Conservation (phyloP, 1,139 yeast species). For the Casaregolazyma lundiana region DNA sequence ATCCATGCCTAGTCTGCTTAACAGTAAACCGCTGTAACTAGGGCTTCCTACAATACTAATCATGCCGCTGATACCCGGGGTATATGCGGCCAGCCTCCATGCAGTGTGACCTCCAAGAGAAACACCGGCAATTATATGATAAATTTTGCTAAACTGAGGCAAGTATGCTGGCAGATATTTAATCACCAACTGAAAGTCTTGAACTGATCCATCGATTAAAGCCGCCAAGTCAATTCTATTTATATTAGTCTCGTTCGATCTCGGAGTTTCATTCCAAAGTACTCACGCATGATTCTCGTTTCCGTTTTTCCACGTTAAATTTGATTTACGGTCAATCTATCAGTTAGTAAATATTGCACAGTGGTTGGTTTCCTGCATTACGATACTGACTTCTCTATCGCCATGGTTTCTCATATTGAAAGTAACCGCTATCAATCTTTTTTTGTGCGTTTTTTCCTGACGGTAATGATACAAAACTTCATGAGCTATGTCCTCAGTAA, state of each 20-base stretch:
- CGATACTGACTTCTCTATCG: constrained; percentile 37
- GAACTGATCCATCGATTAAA: constrained; percentile 46
- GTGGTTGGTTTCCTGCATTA: constrained; percentile 40
- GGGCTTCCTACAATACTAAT: constrained; percentile 18
- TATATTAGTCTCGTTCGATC: constrained; percentile 45
- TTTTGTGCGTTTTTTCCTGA: constrained; percentile 3
- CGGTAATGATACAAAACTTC: constrained; percentile 17
- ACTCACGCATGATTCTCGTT: neutral
- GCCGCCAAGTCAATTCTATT: constrained; percentile 56
- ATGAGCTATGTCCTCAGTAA: constrained; percentile 21
- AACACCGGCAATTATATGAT: constrained; percentile 17
- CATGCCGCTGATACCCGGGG: constrained; percentile 10
- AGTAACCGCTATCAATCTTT: constrained; percentile 40
- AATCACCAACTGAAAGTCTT: constrained; percentile 46
- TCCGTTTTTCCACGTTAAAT: neutral
- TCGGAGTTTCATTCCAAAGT: neutral
- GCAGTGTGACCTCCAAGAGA: constrained; percentile 22
- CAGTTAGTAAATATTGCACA: neutral
- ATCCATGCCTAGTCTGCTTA: constrained; percentile 14
- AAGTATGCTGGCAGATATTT: constrained; percentile 47
- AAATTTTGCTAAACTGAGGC: constrained; percentile 10
- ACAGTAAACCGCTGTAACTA: constrained; percentile 15
- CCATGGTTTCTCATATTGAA: constrained; percentile 66
- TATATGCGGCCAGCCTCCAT: constrained; percentile 18
- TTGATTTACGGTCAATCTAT: neutral